Evolutionary conservation across 805 yeast species (phyloP).

Genomic region (Komagataella pastoris): DNA sequence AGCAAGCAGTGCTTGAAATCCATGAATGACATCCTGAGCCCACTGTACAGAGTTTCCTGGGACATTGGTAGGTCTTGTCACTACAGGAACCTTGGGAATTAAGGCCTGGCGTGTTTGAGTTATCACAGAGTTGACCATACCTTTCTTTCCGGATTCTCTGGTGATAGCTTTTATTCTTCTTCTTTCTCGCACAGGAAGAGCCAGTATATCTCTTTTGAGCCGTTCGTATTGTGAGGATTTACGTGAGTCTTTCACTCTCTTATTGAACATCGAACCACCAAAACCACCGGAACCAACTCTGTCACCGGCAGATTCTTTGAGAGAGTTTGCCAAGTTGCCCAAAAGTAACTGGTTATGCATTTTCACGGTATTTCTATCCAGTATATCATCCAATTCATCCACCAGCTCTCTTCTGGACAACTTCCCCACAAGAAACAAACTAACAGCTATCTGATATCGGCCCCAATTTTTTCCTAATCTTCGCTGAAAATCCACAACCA

Average conservation of each 20-base stretch:
- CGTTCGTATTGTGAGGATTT: conserved; percentile 65
- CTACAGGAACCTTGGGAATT: conserved; percentile 77
- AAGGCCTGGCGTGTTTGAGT: conserved; percentile 59
- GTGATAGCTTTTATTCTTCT: conserved; percentile 74
- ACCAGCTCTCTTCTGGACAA: conserved; percentile 66
- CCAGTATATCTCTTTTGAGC: conserved; percentile 75
- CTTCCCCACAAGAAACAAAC: conserved; percentile 67
- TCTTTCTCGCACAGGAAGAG: conserved; percentile 74
- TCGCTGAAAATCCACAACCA: conserved; percentile 63
- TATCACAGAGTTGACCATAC: conserved; percentile 55
- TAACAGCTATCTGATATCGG: conserved; percentile 65
- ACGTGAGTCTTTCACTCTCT: conserved; percentile 32
- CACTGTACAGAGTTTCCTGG: conserved; percentile 50
- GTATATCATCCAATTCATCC: conserved; percentile 39
- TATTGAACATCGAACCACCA: conserved; percentile 36
- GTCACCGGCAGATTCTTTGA: conserved; percentile 62
- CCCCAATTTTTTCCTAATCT: conserved; percentile 78
- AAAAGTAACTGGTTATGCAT: conserved; percentile 77
- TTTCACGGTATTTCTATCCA: conserved; percentile 34
- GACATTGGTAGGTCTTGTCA: conserved; percentile 26
- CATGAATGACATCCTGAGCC: conserved; percentile 87
- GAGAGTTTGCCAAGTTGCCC: conserved; percentile 73
- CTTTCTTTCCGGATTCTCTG: conserved; percentile 69
- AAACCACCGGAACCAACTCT: conserved; percentile 32
- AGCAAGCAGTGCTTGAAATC: conserved; percentile 69